Evolutionary conservation across 1,284 basidiomycete species (phyloP).

Genomic region (Malassezia psittaci): DNA sequence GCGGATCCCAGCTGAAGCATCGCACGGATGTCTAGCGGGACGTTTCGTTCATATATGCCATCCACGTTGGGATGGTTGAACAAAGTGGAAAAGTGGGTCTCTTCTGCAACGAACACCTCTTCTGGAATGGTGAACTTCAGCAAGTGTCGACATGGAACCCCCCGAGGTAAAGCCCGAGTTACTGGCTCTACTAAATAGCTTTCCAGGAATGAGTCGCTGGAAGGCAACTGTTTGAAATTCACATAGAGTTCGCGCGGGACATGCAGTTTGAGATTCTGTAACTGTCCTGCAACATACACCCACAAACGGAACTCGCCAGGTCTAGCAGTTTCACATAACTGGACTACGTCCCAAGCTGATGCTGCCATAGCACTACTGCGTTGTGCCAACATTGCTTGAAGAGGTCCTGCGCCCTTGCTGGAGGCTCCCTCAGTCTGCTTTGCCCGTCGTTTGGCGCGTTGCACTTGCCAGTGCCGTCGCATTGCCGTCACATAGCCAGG

Average conservation of each 20-base stretch:
- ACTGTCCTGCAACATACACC: slow-evolving; percentile 71
- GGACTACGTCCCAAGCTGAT: slow-evolving; percentile 82
- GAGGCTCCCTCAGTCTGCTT: neutral
- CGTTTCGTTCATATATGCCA: slow-evolving; percentile 85
- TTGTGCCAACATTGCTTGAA: slow-evolving; percentile 64
- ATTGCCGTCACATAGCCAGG: slow-evolving; percentile 69
- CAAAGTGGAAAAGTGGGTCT: slow-evolving; percentile 81
- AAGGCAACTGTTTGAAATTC: slow-evolving; percentile 65
- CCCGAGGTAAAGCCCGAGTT: slow-evolving; percentile 68
- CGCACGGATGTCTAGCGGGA: slow-evolving; percentile 74
- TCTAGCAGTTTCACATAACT: slow-evolving; percentile 66
- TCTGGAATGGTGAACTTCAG: slow-evolving; percentile 78
- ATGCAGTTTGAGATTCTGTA: slow-evolving; percentile 68
- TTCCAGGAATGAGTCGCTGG: slow-evolving; percentile 57
- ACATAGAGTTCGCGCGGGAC: slow-evolving; percentile 88
- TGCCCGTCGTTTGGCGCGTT: slow-evolving; percentile 51
- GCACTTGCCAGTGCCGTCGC: slow-evolving; percentile 67
- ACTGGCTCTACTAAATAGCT: slow-evolving; percentile 67
- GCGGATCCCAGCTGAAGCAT: slow-evolving; percentile 74
- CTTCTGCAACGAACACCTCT: slow-evolving; percentile 68
- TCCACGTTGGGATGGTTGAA: slow-evolving; percentile 91
- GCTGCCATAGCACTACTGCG: slow-evolving; percentile 58
- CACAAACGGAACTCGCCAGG: slow-evolving; percentile 81
- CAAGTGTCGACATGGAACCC: slow-evolving; percentile 65
- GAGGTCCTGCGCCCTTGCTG: slow-evolving; percentile 20